Conservation (phyloP, 2,329 filamentous ascomycete genomes). For the Penicillium sumatraense region DNA sequence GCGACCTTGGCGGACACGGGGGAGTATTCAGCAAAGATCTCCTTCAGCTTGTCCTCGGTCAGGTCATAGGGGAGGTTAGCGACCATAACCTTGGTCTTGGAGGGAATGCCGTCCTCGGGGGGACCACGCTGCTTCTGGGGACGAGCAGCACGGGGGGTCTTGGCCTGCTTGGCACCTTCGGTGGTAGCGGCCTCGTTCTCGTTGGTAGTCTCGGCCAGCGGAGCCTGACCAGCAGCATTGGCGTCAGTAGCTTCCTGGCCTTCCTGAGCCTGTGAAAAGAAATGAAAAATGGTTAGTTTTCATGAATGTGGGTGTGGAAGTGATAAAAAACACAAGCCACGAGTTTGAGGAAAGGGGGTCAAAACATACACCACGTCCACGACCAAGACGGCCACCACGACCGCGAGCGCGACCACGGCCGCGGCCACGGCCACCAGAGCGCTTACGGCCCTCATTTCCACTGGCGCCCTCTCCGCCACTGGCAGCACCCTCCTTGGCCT, state of each 20-base stretch:
- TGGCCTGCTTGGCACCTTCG: slow-evolving; percentile 45
- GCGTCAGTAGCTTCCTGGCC: slow-evolving; percentile 33
- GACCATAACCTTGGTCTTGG: slow-evolving; percentile 99
- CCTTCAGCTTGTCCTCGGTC: slow-evolving; percentile 98
- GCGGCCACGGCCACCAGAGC: slow-evolving; percentile 65
- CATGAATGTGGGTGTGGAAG: background rate
- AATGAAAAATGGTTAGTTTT: slow-evolving; percentile 2
- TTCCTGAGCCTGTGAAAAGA: slow-evolving; percentile 24
- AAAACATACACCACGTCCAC: slow-evolving; percentile 61
- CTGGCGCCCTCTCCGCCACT: slow-evolving; percentile 75
- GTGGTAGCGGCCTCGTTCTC: slow-evolving; percentile 43
- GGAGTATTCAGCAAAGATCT: slow-evolving; percentile 91
- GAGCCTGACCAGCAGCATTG: slow-evolving; percentile 50
- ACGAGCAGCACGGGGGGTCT: slow-evolving; percentile 53
- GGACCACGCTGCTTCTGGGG: slow-evolving; percentile 85
- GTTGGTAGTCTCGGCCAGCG: slow-evolving; percentile 65
- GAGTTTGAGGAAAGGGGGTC: background rate
- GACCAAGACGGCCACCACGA: slow-evolving; percentile 70
- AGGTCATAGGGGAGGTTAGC: slow-evolving; percentile 98
- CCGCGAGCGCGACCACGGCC: slow-evolving; percentile 68
- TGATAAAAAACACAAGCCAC: too few species aligned
- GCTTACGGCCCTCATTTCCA: slow-evolving; percentile 67
- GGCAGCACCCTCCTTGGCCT: slow-evolving; percentile 74
- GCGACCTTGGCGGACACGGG: slow-evolving; percentile 97
- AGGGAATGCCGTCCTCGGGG: slow-evolving; percentile 94